Evolutionary conservation across 352 stramenopile species (phyloP).

Genomic region (Globisporangium paddicum): DNA sequence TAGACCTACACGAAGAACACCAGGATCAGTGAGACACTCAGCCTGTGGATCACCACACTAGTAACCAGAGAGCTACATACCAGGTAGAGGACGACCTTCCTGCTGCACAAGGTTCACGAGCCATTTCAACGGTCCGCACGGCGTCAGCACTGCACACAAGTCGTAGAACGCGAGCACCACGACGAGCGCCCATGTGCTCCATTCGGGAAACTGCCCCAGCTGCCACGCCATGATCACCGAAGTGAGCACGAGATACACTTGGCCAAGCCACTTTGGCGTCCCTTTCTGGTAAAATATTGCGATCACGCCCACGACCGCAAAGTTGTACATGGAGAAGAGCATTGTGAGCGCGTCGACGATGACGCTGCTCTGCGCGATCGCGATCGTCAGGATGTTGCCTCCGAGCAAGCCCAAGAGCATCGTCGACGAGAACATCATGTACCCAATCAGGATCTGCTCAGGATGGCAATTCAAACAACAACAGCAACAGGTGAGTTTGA

Average conservation of each 20-base stretch:
- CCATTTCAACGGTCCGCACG: constrained; percentile 96
- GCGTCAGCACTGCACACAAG: constrained; percentile 98
- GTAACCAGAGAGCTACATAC: constrained; percentile 18
- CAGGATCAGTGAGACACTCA: background rate
- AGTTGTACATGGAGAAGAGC: constrained; percentile 89
- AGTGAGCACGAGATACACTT: constrained; percentile 94
- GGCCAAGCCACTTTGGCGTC: constrained; percentile 77
- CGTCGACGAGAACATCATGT: constrained; percentile 89
- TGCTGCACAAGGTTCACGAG: constrained; percentile 94
- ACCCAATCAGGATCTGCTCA: constrained; percentile 69
- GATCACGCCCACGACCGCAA: constrained; percentile 87
- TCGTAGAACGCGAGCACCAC: constrained; percentile 98
- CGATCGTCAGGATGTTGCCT: constrained; percentile 79
- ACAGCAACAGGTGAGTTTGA: background rate
- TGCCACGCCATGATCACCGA: constrained; percentile 98
- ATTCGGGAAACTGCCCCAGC: constrained; percentile 95
- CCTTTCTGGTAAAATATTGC: constrained; percentile 91
- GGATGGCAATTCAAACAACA: background rate
- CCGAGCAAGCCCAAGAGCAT: constrained; percentile 84
- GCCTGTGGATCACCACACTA: background rate
- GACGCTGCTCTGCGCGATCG: constrained; percentile 53
- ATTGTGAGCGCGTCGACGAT: constrained; percentile 61
- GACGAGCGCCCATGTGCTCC: constrained; percentile 89
- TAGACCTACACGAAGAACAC: constrained; percentile 30
- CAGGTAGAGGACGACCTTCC: constrained; percentile 86